These are phyloP conservation scores for Fragosphaeria purpurea DNA, from an alignment of 2,329 filamentous ascomycete species.

Conservation along the genomic window DNA sequence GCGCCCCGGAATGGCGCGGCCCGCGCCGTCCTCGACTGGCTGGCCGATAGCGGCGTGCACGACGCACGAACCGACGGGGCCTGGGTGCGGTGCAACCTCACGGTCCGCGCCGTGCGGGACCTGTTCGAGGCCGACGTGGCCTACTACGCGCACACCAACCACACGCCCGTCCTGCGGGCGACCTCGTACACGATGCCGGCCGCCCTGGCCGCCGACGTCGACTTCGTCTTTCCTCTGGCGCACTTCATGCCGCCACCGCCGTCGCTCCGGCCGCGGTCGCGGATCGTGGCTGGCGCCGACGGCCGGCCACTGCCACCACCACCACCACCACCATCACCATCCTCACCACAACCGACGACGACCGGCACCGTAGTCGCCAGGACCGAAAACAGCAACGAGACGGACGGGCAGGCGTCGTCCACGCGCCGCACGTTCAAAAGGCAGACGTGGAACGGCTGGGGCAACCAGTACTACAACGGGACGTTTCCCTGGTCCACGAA, in stretches of 20 bases:
- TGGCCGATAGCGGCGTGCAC: slow-evolving; percentile 27
- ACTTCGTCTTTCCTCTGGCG: slow-evolving; percentile 37
- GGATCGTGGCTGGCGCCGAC: no score
- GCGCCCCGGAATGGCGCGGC: slow-evolving; percentile 24
- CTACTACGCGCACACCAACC: slow-evolving; percentile 30
- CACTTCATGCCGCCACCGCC: slow-evolving; percentile 37
- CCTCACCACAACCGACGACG: background rate
- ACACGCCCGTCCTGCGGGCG: slow-evolving; percentile 30
- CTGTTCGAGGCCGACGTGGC: slow-evolving; percentile 32
- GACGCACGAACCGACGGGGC: slow-evolving; percentile 24
- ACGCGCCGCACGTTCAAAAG: background rate
- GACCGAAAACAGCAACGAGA: background rate
- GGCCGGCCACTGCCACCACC: no score
- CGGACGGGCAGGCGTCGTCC: background rate
- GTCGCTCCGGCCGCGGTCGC: background rate
- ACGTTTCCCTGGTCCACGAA: slow-evolving; percentile 2
- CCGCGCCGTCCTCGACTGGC: slow-evolving; percentile 30
- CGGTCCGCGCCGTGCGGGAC: slow-evolving; percentile 27
- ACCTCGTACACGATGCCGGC: slow-evolving; percentile 34
- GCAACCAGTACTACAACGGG: slow-evolving; percentile 10
- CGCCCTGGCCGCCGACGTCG: slow-evolving; percentile 26
- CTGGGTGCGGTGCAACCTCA: slow-evolving; percentile 33
- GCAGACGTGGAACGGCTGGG: slow-evolving; percentile 2
- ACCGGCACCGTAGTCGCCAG: background rate
- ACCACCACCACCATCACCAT: no score